phyloP scores from a whole-genome alignment of 345 rosid genomes.

The Heritiera littoralis region DNA sequence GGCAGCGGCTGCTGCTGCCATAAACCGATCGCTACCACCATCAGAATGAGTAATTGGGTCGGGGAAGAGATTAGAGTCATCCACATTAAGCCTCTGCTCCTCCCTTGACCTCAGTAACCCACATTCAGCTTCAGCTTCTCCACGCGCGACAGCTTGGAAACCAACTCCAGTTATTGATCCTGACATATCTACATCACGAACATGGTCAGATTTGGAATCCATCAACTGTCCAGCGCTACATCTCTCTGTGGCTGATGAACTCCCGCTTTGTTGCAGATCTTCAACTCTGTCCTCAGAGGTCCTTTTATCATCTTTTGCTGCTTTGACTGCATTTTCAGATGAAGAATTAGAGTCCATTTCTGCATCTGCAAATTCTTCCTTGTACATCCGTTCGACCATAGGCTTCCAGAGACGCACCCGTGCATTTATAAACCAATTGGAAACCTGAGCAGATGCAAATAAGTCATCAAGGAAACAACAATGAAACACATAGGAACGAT shows the following conservation, averaged over 20 bases:
- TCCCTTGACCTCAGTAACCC: constrained; percentile 42
- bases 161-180: constrained; percentile 36
- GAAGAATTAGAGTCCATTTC: constrained; percentile 75
- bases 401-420: constrained; percentile 99
- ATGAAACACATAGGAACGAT: background rate
- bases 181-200: constrained; percentile 35
- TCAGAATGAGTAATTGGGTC: constrained; percentile 38
- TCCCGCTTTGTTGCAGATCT: constrained; percentile 53
- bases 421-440: constrained; percentile 98
- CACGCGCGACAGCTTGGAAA: constrained; percentile 30
- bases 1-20: constrained; percentile 56
- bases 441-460: constrained; percentile 50
- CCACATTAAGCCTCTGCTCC: constrained; percentile 38
- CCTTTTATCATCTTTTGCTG: constrained; percentile 29
- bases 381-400: constrained; percentile 98
- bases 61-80: constrained; percentile 44
- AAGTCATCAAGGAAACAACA: background rate
- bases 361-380: constrained; percentile 78
- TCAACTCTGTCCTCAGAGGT: constrained; percentile 47
- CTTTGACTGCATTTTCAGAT: constrained; percentile 54
- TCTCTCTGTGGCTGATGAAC: constrained; percentile 50
- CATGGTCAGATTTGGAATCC: constrained; percentile 38
- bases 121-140: constrained; percentile 36
- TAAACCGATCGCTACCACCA: constrained; percentile 41
- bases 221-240: constrained; percentile 41